Conservation (phyloP, 305 asterid genomes). For the Fraxinus xanthoxyloides region DNA sequence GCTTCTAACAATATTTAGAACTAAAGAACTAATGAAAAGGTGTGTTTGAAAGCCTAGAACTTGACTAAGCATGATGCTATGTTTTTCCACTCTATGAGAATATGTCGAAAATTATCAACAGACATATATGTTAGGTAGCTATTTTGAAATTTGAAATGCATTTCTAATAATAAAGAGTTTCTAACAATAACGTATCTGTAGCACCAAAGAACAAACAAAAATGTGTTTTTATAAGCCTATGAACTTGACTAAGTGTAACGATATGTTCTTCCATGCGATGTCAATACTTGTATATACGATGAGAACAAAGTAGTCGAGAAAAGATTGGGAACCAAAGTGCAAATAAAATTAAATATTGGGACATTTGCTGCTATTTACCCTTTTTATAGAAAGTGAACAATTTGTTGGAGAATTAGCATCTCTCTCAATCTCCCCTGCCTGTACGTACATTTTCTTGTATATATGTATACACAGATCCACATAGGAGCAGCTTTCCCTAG, state of each 20-base stretch:
- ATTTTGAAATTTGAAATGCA: too few species aligned
- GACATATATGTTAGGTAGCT: too few species aligned
- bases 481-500: constrained; percentile 6
- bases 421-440: constrained; percentile 7
- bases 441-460: constrained; percentile 3
- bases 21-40: too few species aligned
- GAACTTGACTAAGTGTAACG: background rate
- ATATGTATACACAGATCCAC: constrained; percentile 35
- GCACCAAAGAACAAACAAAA: too few species aligned
- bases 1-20: too few species aligned
- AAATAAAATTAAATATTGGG: background rate
- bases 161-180: too few species aligned
- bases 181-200: too few species aligned
- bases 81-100: background rate
- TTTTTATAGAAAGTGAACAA: background rate
- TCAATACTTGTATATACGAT: background rate
- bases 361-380: background rate
- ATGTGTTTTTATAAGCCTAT: too few species aligned
- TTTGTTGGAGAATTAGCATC: background rate
- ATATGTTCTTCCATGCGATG: background rate
- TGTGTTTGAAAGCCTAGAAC: too few species aligned
- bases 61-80: background rate
- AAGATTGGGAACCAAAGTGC: background rate
- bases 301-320: background rate
- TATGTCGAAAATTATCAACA: too few species aligned